These are phyloP conservation scores for Durio zibethinus DNA, from an alignment of 345 rosid genomes.

Conservation along the genomic window DNA sequence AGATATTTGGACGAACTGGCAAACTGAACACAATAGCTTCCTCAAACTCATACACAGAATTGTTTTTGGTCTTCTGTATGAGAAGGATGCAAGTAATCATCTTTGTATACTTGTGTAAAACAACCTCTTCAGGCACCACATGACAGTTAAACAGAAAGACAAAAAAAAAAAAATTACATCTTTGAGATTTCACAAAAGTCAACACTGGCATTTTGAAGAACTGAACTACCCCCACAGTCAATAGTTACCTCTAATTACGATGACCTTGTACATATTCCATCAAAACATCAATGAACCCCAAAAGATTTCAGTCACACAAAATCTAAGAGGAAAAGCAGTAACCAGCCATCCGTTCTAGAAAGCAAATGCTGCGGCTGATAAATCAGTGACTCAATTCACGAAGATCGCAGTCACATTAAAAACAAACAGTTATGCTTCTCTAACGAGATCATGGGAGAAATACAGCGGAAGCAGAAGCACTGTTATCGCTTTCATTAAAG, in stretches of 20 bases:
- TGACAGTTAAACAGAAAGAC: not conserved
- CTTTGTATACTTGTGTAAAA: not conserved
- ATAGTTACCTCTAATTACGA: not conserved
- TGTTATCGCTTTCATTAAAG: not conserved
- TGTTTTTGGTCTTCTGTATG: not conserved
- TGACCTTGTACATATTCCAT: not conserved
- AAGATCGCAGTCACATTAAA: not conserved
- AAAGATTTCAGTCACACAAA: not conserved
- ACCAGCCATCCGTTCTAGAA: not conserved
- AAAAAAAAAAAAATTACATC: not conserved
- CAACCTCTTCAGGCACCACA: not conserved
- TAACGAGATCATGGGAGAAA: not conserved
- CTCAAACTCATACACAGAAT: not conserved
- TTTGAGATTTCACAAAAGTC: not conserved
- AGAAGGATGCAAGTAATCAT: not conserved
- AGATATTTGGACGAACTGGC: not conserved
- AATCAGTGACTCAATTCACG: not conserved
- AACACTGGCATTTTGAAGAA: not conserved
- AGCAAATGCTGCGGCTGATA: not conserved
- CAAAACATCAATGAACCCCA: conserved; percentile 1
- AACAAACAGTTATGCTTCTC: not conserved
- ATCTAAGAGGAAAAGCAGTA: not conserved
- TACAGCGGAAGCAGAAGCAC: not conserved
- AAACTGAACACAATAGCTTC: not conserved
- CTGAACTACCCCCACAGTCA: not conserved